Evolutionary conservation across 1,284 basidiomycete species (phyloP), one percentile per base, ranked within the genome.

Genomic region (Ganoderma meredithae): DNA sequence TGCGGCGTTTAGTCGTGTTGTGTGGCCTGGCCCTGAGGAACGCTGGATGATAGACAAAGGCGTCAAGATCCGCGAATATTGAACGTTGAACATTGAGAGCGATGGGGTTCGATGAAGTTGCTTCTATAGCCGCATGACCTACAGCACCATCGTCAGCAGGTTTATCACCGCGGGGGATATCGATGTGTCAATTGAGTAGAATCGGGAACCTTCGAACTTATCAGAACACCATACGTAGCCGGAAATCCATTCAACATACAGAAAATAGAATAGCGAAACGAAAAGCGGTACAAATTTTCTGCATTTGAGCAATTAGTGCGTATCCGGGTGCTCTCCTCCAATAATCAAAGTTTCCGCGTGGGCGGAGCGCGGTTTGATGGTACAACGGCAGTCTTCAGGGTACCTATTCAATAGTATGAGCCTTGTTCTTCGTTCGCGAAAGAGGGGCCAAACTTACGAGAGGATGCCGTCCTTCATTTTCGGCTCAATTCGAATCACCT

Each of bases 401-500:
- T 71, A 71, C 17, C 72, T 73, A 52, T 56, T 22, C 22, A 6
- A 39, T n/a, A 9, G 7, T 0, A 25, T 52, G 36, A 60, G 56
- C 7, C 1, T 52, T 17, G 58, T 33, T 10, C 15, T 22, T 25
- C 6, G 58, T 33, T 33, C 15, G 15, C 12, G 55, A 60, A 27
- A 36, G 13, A 25, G n/a, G 15, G 36, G 3, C 36, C 3, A 13
- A 3, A 53, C 72, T 62, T 63, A 73, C 70, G 70, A 70, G 56
- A 73, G 66, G 39, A 73, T 65, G 31, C 72, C 72, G 39, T 68
- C 68, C 63, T 66, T 71, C 70, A 71, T 68, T 65, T 68, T 67
- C 58, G 70, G 69, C 61, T 68, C 60, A n/a, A 71, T 31, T 44
- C 55, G 44, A 44, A 69, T 52, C 10, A 68, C 69, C 39, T 63